Percentiles rank a stretch among this genome's conserved stretches.
These are phyloP conservation scores for Starmerella lactis-condensi DNA, from an alignment of 805 yeast genomes.

Conservation along the genomic window DNA sequence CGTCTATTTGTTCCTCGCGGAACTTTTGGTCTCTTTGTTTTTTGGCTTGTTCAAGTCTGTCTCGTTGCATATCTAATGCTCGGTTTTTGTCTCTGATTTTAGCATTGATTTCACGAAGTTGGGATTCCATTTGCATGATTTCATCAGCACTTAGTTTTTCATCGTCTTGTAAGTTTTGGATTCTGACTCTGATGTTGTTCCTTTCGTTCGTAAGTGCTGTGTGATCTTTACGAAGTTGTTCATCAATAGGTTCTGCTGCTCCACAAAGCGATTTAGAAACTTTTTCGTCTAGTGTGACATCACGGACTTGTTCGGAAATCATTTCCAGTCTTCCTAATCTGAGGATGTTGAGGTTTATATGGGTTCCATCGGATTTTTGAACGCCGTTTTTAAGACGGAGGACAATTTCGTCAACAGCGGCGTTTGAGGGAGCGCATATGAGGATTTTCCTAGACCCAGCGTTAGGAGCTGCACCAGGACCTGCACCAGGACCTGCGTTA, in stretches of 20 bases:
- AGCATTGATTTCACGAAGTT: constrained; percentile 39
- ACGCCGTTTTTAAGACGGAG: constrained; percentile 64
- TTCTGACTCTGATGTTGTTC: constrained; percentile 28
- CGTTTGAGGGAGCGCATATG: constrained; percentile 96
- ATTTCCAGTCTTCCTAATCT: constrained; percentile 84
- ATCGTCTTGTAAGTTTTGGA: constrained; percentile 16
- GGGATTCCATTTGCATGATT: constrained; percentile 22
- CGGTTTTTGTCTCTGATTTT: constrained; percentile 52
- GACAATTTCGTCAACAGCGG: constrained; percentile 93
- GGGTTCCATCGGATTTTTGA: constrained; percentile 25
- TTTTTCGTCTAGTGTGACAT: constrained; percentile 66
- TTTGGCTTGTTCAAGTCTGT: constrained; percentile 43
- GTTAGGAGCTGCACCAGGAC: too few species aligned
- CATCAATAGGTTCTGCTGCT: constrained; percentile 23
- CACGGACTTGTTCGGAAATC: constrained; percentile 62
- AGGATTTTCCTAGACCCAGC: constrained; percentile 35
- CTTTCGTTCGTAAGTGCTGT: constrained; percentile 38
- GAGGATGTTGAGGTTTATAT: constrained; percentile 28
- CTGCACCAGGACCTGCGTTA: too few species aligned
- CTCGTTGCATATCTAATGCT: constrained; percentile 62
- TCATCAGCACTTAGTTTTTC: constrained; percentile 15
- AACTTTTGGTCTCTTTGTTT: constrained; percentile 65
- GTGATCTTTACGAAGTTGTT: constrained; percentile 28
- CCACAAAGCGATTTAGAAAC: constrained; percentile 35
- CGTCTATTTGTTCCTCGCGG: constrained; percentile 52